Percentiles rank a stretch among this genome's conserved stretches.
Conservation (phyloP, 352 stramenopile genomes). For the Phytophthora pistaciae region DNA sequence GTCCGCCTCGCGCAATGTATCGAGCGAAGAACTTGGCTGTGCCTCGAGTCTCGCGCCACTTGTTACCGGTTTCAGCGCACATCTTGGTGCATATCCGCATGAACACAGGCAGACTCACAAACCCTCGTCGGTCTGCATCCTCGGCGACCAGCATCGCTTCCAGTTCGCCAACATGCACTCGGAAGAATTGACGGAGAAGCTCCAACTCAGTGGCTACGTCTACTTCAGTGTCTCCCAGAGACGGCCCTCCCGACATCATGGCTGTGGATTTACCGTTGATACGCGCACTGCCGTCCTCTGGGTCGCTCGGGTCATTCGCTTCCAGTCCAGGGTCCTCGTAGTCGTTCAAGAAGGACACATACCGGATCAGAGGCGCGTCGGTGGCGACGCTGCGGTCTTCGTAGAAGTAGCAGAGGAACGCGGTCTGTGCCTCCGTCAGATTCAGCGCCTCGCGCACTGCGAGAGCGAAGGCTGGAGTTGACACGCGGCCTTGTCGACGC, state of each 20-base stretch:
- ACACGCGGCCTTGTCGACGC: conserved; percentile 61
- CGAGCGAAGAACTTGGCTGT: conserved; percentile 49
- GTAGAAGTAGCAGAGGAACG: conserved; percentile 84
- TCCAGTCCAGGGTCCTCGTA: conserved; percentile 76
- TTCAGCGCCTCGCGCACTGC: conserved; percentile 56
- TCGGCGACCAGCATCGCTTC: conserved; percentile 46
- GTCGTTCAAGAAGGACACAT: conserved; percentile 76
- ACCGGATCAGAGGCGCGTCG: conserved; percentile 72
- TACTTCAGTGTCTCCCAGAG: conserved; percentile 25
- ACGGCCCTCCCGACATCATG: conserved; percentile 13
- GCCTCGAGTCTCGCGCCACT: conserved; percentile 48
- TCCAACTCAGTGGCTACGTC: conserved; percentile 43
- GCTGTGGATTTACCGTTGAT: conserved; percentile 3
- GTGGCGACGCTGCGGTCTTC: conserved; percentile 71
- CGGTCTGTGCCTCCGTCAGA: conserved; percentile 69
- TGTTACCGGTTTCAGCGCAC: conserved; percentile 35
- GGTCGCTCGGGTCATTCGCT: conserved; percentile 19
- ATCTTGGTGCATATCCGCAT: conserved; percentile 49
- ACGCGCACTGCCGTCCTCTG: conserved; percentile 6
- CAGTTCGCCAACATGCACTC: conserved; percentile 45
- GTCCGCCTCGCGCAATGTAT: conserved; percentile 57
- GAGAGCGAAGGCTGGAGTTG: conserved; percentile 50
- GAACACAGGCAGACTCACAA: conserved; percentile 57
- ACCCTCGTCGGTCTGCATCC: conserved; percentile 62
- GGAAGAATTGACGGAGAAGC: conserved; percentile 56